Conservation (phyloP, 1,284 basidiomycete species). For the Testicularia cyperi region DNA sequence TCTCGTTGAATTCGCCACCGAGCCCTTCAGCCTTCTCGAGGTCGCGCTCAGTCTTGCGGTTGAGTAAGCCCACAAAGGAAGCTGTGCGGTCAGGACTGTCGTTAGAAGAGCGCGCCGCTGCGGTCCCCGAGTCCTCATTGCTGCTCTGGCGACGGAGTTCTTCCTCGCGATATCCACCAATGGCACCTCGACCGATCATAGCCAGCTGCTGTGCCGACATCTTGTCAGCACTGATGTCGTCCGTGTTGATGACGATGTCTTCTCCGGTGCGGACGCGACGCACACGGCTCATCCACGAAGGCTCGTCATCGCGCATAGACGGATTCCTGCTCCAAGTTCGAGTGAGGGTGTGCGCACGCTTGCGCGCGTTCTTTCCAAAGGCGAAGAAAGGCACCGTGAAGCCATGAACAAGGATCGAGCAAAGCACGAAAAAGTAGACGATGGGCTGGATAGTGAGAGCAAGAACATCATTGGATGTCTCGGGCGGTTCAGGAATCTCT, state of each 20-base stretch:
- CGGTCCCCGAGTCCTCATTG: conserved; percentile 18
- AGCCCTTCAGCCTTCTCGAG: conserved; percentile 41
- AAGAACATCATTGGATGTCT: conserved; percentile 52
- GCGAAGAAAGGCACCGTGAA: conserved; percentile 60
- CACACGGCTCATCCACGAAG: conserved; percentile 51
- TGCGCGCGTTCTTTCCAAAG: conserved; percentile 48
- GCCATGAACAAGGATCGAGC: conserved; percentile 58
- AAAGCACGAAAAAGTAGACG: conserved; percentile 59
- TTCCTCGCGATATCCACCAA: conserved; percentile 47
- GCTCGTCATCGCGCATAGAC: conserved; percentile 46
- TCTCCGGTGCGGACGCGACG: conserved; percentile 43
- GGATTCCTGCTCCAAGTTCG: conserved; percentile 49
- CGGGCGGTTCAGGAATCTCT: conserved; percentile 47
- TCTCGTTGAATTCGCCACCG: conserved; percentile 17
- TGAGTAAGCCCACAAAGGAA: conserved; percentile 32
- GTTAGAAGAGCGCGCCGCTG: conserved; percentile 13
- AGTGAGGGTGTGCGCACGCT: conserved; percentile 46
- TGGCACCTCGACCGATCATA: conserved; percentile 48
- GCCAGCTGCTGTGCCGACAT: conserved; percentile 47
- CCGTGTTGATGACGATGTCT: conserved; percentile 34
- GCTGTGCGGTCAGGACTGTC: conserved; percentile 12
- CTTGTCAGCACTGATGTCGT: conserved; percentile 41
- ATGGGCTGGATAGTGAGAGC: conserved; percentile 58
- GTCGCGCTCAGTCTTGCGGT: conserved; percentile 38
- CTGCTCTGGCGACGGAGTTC: conserved; percentile 32